Base-by-base conservation (phyloP, 1,284 basidiomycete species). In the Earliella scabrosa region DNA sequence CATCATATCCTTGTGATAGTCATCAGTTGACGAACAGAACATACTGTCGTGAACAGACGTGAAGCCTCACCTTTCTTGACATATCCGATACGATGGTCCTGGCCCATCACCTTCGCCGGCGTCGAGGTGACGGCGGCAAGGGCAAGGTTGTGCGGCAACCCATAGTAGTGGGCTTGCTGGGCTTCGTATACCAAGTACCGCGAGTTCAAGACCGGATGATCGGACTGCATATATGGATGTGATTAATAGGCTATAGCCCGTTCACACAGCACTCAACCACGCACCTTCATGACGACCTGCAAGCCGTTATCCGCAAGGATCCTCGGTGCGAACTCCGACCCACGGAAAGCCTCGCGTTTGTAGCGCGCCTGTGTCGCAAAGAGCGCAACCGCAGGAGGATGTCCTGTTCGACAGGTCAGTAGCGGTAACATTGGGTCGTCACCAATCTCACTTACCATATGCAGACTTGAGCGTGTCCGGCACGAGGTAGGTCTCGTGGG, bases 401-500 rank as follows among this genome's bases (percentile, higher is more conserved):
- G 63, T 4, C 68, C 72, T 72, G 49, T 43, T 39, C 32, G 23
- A 32, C 27, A 26, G 21, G 24, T 32, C 29, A 53, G 52, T 47
- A 20, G 18, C 13, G 6, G 69, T 32, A n/a, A 16, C 14, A 92
- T 93, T 58, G 92, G 77, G 2, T 90, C 85, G 0, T 91, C 88
- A n/a, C 77, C 77, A 48, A 74, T n/a, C 9, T 27, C 5, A 38
- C 44, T 50, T 55, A 69, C 69, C 73, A 49, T 87, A 93, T 9
- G 88, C 81, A 64, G 80, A 76, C 69, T 92, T 93, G 45, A 97
- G 76, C 2, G 93, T 73, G 38, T 87, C 85, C 0, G 93, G 91
- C n/a, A 94, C 88, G 21, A 96, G 83, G 68, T 92, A 96, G 0
- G 93, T 86, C 70, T 94, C 92, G 63, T 87, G 86, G 0, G 94